Percentiles rank a stretch among this genome's conserved stretches.
These are phyloP conservation scores for Verticillium dahliae DNA, from an alignment of 2,329 filamentous ascomycete genomes.

Conservation along the genomic window DNA sequence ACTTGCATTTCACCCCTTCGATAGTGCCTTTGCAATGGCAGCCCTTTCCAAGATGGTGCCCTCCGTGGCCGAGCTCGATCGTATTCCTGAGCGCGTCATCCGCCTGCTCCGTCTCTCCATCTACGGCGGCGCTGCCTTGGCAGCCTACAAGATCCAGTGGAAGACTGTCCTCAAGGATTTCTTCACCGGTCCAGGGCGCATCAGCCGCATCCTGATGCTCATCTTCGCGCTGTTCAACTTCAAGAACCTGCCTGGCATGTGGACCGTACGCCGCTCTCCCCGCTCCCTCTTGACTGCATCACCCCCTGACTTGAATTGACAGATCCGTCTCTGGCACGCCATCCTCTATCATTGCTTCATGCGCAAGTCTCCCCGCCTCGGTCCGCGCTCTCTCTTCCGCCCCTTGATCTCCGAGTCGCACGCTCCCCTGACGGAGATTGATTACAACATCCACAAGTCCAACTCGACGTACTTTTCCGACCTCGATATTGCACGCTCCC, in stretches of 20 bases:
- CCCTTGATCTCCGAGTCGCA: slow-evolving; percentile 61
- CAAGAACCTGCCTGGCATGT: slow-evolving; percentile 68
- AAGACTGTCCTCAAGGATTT: slow-evolving; percentile 30
- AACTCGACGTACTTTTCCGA: slow-evolving; percentile 87
- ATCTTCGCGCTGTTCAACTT: slow-evolving; percentile 57
- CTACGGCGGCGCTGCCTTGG: slow-evolving; percentile 38
- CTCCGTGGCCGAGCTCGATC: slow-evolving; percentile 11
- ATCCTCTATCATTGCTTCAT: slow-evolving; percentile 48
- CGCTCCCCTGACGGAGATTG: slow-evolving; percentile 68
- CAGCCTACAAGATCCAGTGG: slow-evolving; percentile 38
- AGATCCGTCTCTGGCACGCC: slow-evolving; percentile 54
- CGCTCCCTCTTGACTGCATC: not conserved
- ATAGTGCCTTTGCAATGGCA: not conserved
- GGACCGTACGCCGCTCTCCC: slow-evolving; percentile 54
- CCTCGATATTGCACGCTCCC: slow-evolving; percentile 75
- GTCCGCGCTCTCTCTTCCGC: slow-evolving; percentile 63
- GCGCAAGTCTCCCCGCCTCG: slow-evolving; percentile 39
- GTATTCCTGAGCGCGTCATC: slow-evolving; percentile 18
- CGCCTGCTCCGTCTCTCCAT: slow-evolving; percentile 29
- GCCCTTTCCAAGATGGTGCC: slow-evolving; percentile 11
- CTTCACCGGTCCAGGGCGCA: slow-evolving; percentile 47
- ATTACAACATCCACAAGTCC: slow-evolving; percentile 80
- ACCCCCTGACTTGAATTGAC: not conserved
- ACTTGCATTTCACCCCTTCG: no score
- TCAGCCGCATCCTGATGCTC: slow-evolving; percentile 45